Evolutionary conservation across 148 eudicot species (phyloP), one percentile per base, ranked within the genome.

Genomic region (Vaccinium myrtillus): DNA sequence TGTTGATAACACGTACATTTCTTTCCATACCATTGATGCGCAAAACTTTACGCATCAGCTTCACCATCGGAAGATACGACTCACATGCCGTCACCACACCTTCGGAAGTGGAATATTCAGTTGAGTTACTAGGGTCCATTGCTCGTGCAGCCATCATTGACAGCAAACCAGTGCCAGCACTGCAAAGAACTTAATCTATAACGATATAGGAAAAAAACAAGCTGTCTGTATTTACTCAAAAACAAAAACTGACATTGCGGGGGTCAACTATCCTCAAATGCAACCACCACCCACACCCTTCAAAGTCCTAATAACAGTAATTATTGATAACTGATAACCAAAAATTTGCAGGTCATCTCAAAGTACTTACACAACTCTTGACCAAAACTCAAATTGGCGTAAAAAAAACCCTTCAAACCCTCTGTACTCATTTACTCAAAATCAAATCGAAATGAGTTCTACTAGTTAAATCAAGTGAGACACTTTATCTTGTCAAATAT

Each of bases 91-190:
- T 90, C 71, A 96, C 93, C 82, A 51, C 88, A 18, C 93, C 94
- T 82, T 91, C 83, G 18, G 83, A 81, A 88, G 79, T 65, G 84
- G 91, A 87, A 55, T 58, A 81, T 49, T 23, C 67, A 61, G 87
- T 76, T 53, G 78, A 87, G 51, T 91, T 89, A 61, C 63, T 46
- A 55, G 39, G 32, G 8, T 86, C 89, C 94, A 95, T 91, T 61
- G 98, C 95, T 63, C 94, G 93, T 59, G 95, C 96, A 82, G 94
- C 95, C 96, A 96, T 94, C 98, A 96, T 93, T 19, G 98, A 96
- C 12, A 96, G 87, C 89, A 96, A 93, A 56, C 98, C 98, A 49
- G 98, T 96, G 71, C 98, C 98, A 80, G 98, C 93, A 78, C 98
- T 96, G 88, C 82, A 82, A 81, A 54, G 12, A 10, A 78, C 80